A percentile compares a stretch with the other conserved stretches of the same genome.
These are phyloP conservation scores for Aspergillus sp. DNA, from an alignment of 2,329 filamentous ascomycete species.

Conservation along the genomic window DNA sequence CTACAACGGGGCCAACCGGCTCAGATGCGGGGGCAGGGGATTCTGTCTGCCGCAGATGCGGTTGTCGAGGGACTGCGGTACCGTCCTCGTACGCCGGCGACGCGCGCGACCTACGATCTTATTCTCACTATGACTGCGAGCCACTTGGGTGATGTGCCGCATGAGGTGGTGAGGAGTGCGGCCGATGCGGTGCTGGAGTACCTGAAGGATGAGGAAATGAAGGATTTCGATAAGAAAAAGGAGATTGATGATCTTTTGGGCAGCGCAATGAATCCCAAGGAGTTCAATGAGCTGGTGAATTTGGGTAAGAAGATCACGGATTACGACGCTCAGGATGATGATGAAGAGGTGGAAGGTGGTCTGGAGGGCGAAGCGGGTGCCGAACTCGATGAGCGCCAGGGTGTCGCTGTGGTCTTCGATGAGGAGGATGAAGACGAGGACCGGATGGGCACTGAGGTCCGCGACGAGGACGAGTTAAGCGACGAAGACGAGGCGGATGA, in stretches of 20 bases:
- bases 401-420: slow-evolving; percentile 95
- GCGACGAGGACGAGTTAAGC: slow-evolving; percentile 68
- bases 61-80: slow-evolving; percentile 88
- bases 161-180: slow-evolving; percentile 85
- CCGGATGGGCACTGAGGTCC: slow-evolving; percentile 70
- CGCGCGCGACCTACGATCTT: slow-evolving; percentile 85
- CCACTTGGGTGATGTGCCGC: slow-evolving; percentile 83
- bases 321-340: slow-evolving; percentile 92
- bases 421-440: slow-evolving; percentile 83
- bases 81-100: slow-evolving; percentile 81
- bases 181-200: slow-evolving; percentile 86
- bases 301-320: slow-evolving; percentile 98
- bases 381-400: slow-evolving; percentile 87
- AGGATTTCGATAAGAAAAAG: slow-evolving; percentile 97
- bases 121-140: slow-evolving; percentile 85
- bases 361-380: slow-evolving; percentile 56
- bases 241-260: slow-evolving; percentile 91
- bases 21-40: slow-evolving; percentile 63
- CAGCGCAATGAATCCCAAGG: slow-evolving; percentile 69
- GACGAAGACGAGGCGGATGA: slow-evolving; percentile 60
- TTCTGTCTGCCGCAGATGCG: slow-evolving; percentile 75
- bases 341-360: slow-evolving; percentile 73
- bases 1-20: slow-evolving; percentile 66
- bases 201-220: slow-evolving; percentile 88
- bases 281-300: slow-evolving; percentile 95